A percentile compares a stretch with the other conserved stretches of the same genome.
Evolutionary conservation across 345 rosid genomes (phyloP).

Genomic region (Euphorbia peplus): DNA sequence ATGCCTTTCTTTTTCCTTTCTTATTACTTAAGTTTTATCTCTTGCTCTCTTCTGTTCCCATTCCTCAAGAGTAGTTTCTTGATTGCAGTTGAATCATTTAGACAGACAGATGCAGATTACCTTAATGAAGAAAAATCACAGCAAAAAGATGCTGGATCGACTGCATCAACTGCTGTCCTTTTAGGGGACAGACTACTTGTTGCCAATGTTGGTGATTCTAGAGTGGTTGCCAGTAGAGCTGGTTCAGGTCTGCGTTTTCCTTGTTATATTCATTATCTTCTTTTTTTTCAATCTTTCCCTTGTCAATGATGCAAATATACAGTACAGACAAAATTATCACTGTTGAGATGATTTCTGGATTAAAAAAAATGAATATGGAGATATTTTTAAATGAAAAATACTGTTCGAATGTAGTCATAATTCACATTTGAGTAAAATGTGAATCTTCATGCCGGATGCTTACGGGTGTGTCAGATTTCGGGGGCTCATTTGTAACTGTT

Average conservation of each 20-base stretch:
- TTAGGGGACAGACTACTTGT: conserved; percentile 47
- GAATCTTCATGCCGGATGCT: not conserved
- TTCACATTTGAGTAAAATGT: not conserved
- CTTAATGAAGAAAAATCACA: conserved; percentile 42
- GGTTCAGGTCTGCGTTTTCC: conserved; percentile 40
- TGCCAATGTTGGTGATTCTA: conserved; percentile 71
- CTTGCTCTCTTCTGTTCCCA: not conserved
- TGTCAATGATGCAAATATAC: not conserved
- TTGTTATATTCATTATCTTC: not conserved
- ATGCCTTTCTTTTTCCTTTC: not conserved
- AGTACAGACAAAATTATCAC: too few relatives aligned
- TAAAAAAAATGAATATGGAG: not conserved
- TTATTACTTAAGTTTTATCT: not conserved
- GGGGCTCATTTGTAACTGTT: conserved; percentile 4
- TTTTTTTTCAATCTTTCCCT: not conserved
- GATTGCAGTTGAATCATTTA: conserved; percentile 44
- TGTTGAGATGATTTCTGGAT: not conserved
- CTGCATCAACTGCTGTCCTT: conserved; percentile 53
- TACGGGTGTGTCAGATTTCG: not conserved
- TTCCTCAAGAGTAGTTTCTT: not conserved
- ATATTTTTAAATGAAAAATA: not conserved
- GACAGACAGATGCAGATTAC: conserved; percentile 41
- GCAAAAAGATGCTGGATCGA: conserved; percentile 52
- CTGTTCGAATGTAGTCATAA: not conserved
- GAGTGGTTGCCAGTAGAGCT: conserved; percentile 50